Percentiles rank a stretch among this genome's conserved stretches.
Conservation (phyloP, 2,329 filamentous ascomycete species). For the Neofusicoccum parvum region DNA sequence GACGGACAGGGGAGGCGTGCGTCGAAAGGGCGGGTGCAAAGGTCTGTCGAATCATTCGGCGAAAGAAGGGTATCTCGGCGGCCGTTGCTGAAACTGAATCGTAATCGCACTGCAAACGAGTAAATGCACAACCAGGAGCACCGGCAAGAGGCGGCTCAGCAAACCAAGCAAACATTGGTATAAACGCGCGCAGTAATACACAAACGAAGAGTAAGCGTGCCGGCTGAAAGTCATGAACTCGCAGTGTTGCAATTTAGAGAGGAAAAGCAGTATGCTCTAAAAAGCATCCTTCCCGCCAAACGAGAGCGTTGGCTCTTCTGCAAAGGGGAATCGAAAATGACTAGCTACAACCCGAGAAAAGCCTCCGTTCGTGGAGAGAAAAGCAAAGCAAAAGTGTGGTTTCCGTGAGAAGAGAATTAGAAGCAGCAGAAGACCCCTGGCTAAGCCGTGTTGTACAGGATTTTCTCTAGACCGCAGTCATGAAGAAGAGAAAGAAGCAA, state of each 20-base stretch:
- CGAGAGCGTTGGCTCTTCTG: slow-evolving; percentile 18
- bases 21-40: slow-evolving; percentile 4
- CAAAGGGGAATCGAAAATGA: slow-evolving; percentile 23
- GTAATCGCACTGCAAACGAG: slow-evolving; percentile 19
- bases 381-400: slow-evolving; percentile 19
- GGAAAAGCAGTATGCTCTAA: slow-evolving; percentile 22
- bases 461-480: slow-evolving; percentile 23
- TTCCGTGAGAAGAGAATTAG: slow-evolving; percentile 19
- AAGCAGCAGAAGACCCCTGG: slow-evolving; percentile 23
- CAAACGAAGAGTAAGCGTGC: slow-evolving; percentile 20
- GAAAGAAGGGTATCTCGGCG: slow-evolving; percentile 6
- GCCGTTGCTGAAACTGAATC: slow-evolving; percentile 1
- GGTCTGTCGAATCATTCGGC: slow-evolving; percentile 13
- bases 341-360: slow-evolving; percentile 24
- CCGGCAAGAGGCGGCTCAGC: slow-evolving; percentile 11
- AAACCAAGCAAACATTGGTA: slow-evolving; percentile 23
- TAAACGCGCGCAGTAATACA: slow-evolving; percentile 23
- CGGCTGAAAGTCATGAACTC: slow-evolving; percentile 18
- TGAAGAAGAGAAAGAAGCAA: slow-evolving; percentile 22
- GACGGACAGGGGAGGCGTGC: slow-evolving; percentile 6
- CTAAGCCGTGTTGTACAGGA: slow-evolving; percentile 24
- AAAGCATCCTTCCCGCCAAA: slow-evolving; percentile 22
- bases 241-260: slow-evolving; percentile 22
- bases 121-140: slow-evolving; percentile 19
- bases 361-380: slow-evolving; percentile 15